These are phyloP conservation scores for Bertia moriformis DNA, from an alignment of 2,329 filamentous ascomycete genomes.

Conservation along the genomic window DNA sequence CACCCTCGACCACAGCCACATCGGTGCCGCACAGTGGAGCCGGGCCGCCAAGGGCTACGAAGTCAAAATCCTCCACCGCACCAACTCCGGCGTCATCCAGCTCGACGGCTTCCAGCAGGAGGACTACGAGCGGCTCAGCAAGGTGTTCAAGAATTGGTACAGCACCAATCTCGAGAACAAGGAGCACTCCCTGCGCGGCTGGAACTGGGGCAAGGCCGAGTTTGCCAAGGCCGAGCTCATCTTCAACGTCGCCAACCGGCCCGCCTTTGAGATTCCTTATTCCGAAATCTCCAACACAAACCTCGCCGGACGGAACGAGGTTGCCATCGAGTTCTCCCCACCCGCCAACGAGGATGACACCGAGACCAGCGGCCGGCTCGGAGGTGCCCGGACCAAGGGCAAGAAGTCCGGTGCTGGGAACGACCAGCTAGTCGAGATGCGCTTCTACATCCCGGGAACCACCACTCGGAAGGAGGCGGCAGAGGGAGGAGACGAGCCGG, in stretches of 20 bases:
- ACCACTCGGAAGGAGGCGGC: slow-evolving; percentile 62
- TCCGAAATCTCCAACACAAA: slow-evolving; percentile 97
- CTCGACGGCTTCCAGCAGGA: slow-evolving; percentile 91
- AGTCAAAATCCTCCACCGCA: slow-evolving; percentile 76
- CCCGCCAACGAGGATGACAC: slow-evolving; percentile 58
- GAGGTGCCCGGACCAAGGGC: too few relatives aligned
- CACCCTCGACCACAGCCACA: slow-evolving; percentile 76
- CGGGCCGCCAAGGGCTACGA: slow-evolving; percentile 84
- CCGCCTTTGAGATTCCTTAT: slow-evolving; percentile 92
- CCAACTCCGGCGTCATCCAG: slow-evolving; percentile 66
- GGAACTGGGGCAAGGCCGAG: slow-evolving; percentile 99
- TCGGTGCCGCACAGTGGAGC: slow-evolving; percentile 84
- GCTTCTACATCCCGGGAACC: slow-evolving; percentile 92
- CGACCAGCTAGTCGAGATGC: slow-evolving; percentile 97
- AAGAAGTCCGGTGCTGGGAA: slow-evolving; percentile 79
- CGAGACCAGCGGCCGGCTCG: slow-evolving; percentile 57
- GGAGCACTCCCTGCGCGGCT: slow-evolving; percentile 87
- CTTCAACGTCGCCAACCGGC: slow-evolving; percentile 93
- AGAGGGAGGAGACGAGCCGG: too few relatives aligned
- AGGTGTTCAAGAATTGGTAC: slow-evolving; percentile 97
- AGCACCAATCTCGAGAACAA: slow-evolving; percentile 80
- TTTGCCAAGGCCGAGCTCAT: slow-evolving; percentile 88
- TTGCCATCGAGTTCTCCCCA: slow-evolving; percentile 87
- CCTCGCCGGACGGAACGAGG: slow-evolving; percentile 90
- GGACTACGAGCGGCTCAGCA: slow-evolving; percentile 76